Evolutionary conservation across 2,329 filamentous ascomycete genomes (phyloP).

Genomic region (Alternaria sp.): DNA sequence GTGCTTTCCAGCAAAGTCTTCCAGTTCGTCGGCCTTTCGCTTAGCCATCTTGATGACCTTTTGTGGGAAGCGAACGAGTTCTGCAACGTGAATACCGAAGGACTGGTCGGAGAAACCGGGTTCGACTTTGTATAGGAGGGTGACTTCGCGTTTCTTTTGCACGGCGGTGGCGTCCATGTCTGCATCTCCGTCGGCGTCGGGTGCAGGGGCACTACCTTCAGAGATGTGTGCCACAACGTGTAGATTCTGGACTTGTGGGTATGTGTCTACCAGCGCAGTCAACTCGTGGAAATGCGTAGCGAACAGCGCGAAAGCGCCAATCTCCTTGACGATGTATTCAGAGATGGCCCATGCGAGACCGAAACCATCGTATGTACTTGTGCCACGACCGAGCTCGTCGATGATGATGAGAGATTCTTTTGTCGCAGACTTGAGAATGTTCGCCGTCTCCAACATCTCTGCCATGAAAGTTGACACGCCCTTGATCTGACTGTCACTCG

Average conservation of each 20-base stretch:
- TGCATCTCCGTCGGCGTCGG: constrained; percentile 4
- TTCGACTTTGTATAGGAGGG: constrained; percentile 94
- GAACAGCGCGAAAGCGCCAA: constrained; percentile 92
- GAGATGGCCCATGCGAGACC: constrained; percentile 99
- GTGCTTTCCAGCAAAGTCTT: constrained; percentile 88
- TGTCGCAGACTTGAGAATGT: constrained; percentile 96
- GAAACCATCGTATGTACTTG: constrained; percentile 97
- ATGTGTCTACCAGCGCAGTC: constrained; percentile 85
- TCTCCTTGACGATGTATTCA: constrained; percentile 95
- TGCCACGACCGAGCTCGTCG: constrained; percentile 94
- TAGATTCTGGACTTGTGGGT: constrained; percentile 87
- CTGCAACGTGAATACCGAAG: constrained; percentile 97
- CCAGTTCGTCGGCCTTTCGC: constrained; percentile 95
- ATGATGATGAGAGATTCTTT: constrained; percentile 97
- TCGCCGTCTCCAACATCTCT: constrained; percentile 98
- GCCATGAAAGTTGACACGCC: constrained; percentile 99
- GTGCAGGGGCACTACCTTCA: constrained; percentile 44
- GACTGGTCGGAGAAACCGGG: constrained; percentile 95
- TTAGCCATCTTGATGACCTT: constrained; percentile 99
- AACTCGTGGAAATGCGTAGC: constrained; percentile 99
- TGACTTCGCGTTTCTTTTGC: constrained; percentile 72
- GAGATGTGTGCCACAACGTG: constrained; percentile 95
- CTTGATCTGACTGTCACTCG: constrained; percentile 95
- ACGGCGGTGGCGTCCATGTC: constrained; percentile 51
- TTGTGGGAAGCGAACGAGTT: constrained; percentile 92